These are phyloP conservation scores for Plasmodium relictum DNA, from an alignment of 169 alveolate genomes.

Conservation along the genomic window DNA sequence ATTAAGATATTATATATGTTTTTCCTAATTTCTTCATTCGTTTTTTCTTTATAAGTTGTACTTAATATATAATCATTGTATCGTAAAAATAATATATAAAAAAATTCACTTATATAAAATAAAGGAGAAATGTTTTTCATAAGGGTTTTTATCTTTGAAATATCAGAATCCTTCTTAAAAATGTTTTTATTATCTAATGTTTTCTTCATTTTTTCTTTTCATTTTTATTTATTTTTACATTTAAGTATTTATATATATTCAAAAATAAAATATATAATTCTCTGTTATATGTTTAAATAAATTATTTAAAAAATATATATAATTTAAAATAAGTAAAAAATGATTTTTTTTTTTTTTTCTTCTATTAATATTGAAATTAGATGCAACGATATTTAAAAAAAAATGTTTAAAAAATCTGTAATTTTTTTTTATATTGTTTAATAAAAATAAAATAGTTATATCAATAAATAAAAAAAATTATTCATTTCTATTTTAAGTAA, in stretches of 20 bases:
- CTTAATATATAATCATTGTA: slow-evolving; percentile 66
- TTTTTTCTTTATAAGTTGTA: slow-evolving; percentile 46
- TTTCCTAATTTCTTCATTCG: slow-evolving; percentile 32
- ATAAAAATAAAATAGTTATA: too few species aligned
- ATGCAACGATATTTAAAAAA: too few species aligned
- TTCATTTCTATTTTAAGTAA: too few species aligned
- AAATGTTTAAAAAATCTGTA: too few species aligned
- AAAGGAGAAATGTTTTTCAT: slow-evolving; percentile 58
- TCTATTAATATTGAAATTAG: too few species aligned
- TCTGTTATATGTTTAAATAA: background rate
- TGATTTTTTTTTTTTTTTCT: background rate
- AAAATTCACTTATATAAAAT: slow-evolving; percentile 70
- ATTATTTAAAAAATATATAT: background rate
- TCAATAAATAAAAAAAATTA: too few species aligned
- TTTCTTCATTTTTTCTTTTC: slow-evolving; percentile 70
- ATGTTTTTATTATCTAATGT: slow-evolving; percentile 30
- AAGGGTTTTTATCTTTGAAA: slow-evolving; percentile 35
- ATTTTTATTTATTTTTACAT: slow-evolving; percentile 20
- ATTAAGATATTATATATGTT: slow-evolving; percentile 64
- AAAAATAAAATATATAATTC: background rate
- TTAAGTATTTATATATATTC: slow-evolving; percentile 6
- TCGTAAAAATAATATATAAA: slow-evolving; percentile 63
- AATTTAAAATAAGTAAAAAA: background rate
- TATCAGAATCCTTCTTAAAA: slow-evolving; percentile 55
- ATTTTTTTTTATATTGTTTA: too few species aligned